Base-by-base conservation (phyloP, 176 grass and related monocot genomes). In the Melocanna baccifera region DNA sequence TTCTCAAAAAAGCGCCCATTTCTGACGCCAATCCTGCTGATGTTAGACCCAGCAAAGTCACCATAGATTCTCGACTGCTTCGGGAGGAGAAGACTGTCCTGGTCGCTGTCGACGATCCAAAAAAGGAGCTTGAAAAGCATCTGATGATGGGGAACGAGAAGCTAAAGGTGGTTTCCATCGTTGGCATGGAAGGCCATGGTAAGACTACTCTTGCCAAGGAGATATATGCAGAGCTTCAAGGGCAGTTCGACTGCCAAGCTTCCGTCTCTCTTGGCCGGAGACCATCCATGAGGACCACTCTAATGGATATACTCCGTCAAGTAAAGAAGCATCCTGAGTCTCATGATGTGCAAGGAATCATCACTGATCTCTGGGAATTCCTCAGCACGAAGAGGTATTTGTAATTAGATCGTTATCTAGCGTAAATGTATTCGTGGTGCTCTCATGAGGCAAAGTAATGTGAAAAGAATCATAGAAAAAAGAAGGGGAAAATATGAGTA, bases 151-250 rank as follows among this genome's bases (percentile, higher is more conserved):
- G 32, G 2, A 8, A 59, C 9, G 8, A 71, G 37, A 12, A 61
- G 4, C 52, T 82, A 3, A 82, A 46, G 37, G 80, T 71, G 36
- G 37, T 82, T 0, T 82, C 37, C 3, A 1, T 82, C 1, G 13
- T 14, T 0, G 80, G 67, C 45, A 19, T 0, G 9, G 80, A 8
- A 71, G 80, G 80, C 25, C 23, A 9, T 71, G 67, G 80, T 4
- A 82, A 71, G 67, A 82, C 67, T 22, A 20, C 23, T 46, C 51
- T 82, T 71, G 80, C 67, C 5, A 82, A 71, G 51, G 23, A 58
- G 37, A 46, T 82, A 29, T 71, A 59, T 43, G 37, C 13, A 5
- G 6, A 51, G 5, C 14, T 69, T 28, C 23, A 28, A 69, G 13
- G 4, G 62, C 45, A 56, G 30, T 81, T 81, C 66, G 2, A 57